These are phyloP conservation scores for Penicillium sp. DNA, from an alignment of 2,329 filamentous ascomycete genomes.

Conservation along the genomic window DNA sequence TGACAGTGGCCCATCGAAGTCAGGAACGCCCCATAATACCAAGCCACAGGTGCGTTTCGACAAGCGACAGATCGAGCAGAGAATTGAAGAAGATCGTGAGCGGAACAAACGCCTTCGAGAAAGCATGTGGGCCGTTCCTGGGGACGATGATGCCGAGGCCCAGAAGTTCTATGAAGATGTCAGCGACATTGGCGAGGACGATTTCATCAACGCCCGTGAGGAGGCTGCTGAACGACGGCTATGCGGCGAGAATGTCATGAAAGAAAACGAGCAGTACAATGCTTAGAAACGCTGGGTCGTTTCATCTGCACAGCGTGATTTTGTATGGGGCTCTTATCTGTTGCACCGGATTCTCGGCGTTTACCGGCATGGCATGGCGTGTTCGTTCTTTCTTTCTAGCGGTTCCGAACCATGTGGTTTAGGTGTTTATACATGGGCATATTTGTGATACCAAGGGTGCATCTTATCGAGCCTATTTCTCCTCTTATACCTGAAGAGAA, in stretches of 20 bases:
- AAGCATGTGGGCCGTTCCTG: constrained; percentile 85
- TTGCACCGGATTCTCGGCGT: neutral
- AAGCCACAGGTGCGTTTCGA: constrained; percentile 59
- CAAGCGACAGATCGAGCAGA: constrained; percentile 87
- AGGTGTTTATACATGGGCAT: neutral
- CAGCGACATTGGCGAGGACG: constrained; percentile 84
- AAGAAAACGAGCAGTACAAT: neutral
- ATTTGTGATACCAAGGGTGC: constrained; percentile 3
- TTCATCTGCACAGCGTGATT: neutral
- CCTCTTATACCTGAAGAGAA: neutral
- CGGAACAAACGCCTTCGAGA: constrained; percentile 89
- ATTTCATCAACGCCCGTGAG: constrained; percentile 73
- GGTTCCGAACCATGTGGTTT: neutral
- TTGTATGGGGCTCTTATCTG: neutral
- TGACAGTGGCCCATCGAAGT: constrained; percentile 25
- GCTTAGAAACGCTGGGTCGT: neutral
- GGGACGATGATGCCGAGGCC: constrained; percentile 68
- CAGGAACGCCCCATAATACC: constrained; percentile 27
- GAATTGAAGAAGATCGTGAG: constrained; percentile 95
- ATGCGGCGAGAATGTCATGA: neutral
- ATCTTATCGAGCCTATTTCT: neutral
- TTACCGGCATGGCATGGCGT: neutral
- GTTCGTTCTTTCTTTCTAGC: neutral
- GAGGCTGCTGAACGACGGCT: constrained; percentile 58
- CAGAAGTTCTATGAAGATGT: constrained; percentile 82